Evolutionary conservation across 495 filamentous ascomycete genomes (phyloP).

Genomic region (Achaetomiella virescens): DNA sequence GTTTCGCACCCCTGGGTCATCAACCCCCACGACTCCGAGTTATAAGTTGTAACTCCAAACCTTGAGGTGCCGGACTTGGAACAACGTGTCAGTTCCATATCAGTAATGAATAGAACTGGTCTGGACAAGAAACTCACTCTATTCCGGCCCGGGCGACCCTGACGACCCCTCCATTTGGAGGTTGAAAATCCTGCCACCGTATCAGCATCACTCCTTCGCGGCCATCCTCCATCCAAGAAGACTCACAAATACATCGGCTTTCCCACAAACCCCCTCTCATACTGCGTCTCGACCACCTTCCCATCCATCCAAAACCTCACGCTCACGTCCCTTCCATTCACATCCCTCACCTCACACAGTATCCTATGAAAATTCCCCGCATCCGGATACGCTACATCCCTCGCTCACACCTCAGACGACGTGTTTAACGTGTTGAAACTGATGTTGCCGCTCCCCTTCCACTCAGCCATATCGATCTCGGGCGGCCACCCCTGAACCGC

Average conservation of each 20-base stretch:
- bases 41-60: conserved; percentile 30
- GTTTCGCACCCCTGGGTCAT: no score
- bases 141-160: conserved; percentile 40
- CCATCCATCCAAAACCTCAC: conserved; percentile 52
- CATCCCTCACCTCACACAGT: conserved; percentile 45
- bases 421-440: conserved; percentile 59
- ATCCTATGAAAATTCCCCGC: conserved; percentile 46
- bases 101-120: not conserved
- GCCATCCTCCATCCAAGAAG: not conserved
- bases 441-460: conserved; percentile 57
- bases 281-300: conserved; percentile 43
- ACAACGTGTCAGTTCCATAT: conserved; percentile 32
- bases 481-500: conserved; percentile 58
- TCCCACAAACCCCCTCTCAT: conserved; percentile 44
- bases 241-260: conserved; percentile 44
- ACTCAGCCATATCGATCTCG: conserved; percentile 57
- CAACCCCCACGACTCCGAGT: no score
- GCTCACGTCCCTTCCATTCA: conserved; percentile 47
- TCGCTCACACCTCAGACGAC: conserved; percentile 39
- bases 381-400: conserved; percentile 44
- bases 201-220: conserved; percentile 4
- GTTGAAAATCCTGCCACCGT: conserved; percentile 36
- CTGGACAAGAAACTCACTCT: conserved; percentile 28
- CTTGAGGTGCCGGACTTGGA: conserved; percentile 36
- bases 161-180: conserved; percentile 48